Conservation (phyloP, 352 stramenopile genomes). For the Pythium utonaiense region DNA sequence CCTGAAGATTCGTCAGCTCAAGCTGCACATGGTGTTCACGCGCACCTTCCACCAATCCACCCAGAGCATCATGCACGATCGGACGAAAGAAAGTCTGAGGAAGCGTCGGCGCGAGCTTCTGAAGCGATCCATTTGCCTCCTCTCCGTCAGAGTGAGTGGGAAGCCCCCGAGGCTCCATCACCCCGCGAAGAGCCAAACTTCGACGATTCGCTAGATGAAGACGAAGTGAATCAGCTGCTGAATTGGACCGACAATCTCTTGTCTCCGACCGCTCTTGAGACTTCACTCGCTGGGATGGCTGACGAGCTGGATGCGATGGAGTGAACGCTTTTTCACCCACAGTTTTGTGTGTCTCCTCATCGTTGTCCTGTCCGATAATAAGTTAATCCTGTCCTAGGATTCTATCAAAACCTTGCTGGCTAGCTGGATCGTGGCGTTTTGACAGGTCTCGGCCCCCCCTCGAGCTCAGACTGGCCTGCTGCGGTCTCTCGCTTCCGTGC, state of each 20-base stretch:
- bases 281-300: conserved; percentile 33
- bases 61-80: not conserved
- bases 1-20: too few relatives aligned
- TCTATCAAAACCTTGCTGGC: too few relatives aligned
- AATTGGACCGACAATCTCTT: conserved; percentile 76
- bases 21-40: not conserved
- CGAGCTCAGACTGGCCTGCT: not conserved
- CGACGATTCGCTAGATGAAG: conserved; percentile 73
- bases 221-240: conserved; percentile 72
- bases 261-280: conserved; percentile 40
- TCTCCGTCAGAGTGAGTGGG: conserved; percentile 11
- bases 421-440: conserved; percentile 17
- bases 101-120: not conserved
- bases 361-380: conserved; percentile 2
- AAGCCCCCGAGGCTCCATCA: conserved; percentile 6
- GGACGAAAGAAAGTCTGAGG: too few relatives aligned
- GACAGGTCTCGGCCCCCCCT: conserved; percentile 3
- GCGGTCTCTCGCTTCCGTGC: conserved; percentile 20
- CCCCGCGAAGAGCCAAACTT: conserved; percentile 20
- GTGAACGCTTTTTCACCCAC: too few relatives aligned
- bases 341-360: not conserved
- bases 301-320: conserved; percentile 20
- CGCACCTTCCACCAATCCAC: conserved; percentile 13
- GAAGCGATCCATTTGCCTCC: conserved; percentile 3
- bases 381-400: conserved; percentile 1